These are phyloP conservation scores for Forsythia suspensa DNA, from an alignment of 257 asterid genomes.

Conservation along the genomic window DNA sequence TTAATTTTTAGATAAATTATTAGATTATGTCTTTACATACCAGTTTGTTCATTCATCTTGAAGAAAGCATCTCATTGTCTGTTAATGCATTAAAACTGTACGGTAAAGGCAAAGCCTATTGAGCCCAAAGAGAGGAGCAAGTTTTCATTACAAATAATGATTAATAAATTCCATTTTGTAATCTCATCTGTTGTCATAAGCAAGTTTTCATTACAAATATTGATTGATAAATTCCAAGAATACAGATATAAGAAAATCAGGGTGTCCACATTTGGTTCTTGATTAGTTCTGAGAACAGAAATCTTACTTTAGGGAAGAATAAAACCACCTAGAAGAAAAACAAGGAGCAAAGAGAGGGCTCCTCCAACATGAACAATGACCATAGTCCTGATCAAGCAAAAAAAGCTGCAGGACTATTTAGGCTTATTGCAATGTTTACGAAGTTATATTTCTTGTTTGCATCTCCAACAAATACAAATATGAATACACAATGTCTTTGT, in stretches of 20 bases:
- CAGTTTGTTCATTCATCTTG: constrained; percentile 67
- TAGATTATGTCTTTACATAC: constrained; percentile 11
- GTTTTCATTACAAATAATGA: background rate
- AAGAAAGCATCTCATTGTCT: constrained; percentile 61
- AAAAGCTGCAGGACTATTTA: too few relatives aligned
- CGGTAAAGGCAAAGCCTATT: constrained; percentile 60
- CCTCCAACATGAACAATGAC: constrained; percentile 59
- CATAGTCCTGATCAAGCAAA: constrained; percentile 49
- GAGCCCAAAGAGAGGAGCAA: constrained; percentile 32
- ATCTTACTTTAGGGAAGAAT: constrained; percentile 49
- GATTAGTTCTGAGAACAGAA: background rate
- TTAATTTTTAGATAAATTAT: too few relatives aligned
- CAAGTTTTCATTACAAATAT: too few relatives aligned
- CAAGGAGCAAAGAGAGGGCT: constrained; percentile 42
- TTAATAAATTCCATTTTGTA: too few relatives aligned
- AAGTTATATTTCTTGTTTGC: too few relatives aligned
- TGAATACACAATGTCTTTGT: too few relatives aligned
- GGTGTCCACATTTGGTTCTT: background rate
- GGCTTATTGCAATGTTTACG: too few relatives aligned
- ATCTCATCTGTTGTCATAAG: too few relatives aligned
- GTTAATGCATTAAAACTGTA: constrained; percentile 55
- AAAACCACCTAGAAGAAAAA: constrained; percentile 61
- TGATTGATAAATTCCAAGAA: too few relatives aligned
- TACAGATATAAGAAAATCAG: background rate
- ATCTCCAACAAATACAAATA: too few relatives aligned